Evolutionary conservation across 306 rosid species (phyloP), one percentile per base, ranked within the genome.

Genomic region (Spatholobus suberectus): DNA sequence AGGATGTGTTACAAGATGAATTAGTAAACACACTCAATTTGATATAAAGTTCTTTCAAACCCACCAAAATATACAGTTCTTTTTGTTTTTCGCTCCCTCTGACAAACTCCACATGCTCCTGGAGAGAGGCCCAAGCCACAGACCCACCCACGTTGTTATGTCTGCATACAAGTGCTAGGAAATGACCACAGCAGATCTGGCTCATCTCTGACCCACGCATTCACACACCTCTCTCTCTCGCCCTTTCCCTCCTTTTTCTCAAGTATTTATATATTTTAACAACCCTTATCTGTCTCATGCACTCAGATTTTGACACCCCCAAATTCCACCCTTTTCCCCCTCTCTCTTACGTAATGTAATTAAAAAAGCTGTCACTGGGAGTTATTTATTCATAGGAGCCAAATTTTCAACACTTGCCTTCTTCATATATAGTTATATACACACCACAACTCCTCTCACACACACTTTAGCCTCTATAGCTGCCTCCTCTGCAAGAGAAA

Each of bases 81-180:
- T 46, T 26, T 81, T 84, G 47, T 82, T 81, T 73, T 75, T 57
- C 14, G 12, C 44, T 32, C 17, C 32, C 1, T 80, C 97, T 94
- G 98, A 92, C 98, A 92, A 58, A 70, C 84, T 80, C 85, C 96
- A 94, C 96, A 94, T 94, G 97, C 65, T 85, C 26, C 34, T 66
- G 38, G 80, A 51, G 83, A 76, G 88, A 80, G 89, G 84, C 78
- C 77, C 80, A 81, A 82, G 84, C 72, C 59, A 58, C 17, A 85
- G 89, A 86, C 87, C 90, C 89, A 89, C 89, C 86, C 90, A 85
- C 93, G 90, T 91, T 89, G 67, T 82, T 79, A 75, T 90, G 93
- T 90, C 93, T 89, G 76, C 90, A 80, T 86, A 87, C 80, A 87
- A 85, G 77, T 81, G 88, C 78, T 62, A 81, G 80, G 84, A 85